Base-by-base conservation (phyloP, 2,329 filamentous ascomycete genomes). In the Dactylellina parvicollis region DNA sequence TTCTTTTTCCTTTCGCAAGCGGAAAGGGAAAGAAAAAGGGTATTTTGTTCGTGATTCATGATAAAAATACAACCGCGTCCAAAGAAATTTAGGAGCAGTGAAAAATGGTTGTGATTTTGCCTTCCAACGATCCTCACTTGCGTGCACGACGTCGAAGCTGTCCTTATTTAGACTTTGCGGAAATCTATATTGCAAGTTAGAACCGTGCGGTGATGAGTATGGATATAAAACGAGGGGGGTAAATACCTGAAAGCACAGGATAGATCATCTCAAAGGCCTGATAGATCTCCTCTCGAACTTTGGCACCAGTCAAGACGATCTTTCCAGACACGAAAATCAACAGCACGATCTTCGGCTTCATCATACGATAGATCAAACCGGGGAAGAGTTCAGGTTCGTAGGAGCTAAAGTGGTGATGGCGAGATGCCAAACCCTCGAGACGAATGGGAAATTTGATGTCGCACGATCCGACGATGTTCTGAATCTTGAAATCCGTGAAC, bases 401-500 rank as follows among this genome's bases (percentile, higher is more conserved):
- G 67, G 93, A 97, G 83, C 92, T 96, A 88, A 98, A 99, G 84
- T 96, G 96, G 86, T 98, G 94, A 86, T 99, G 95, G 83, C 93
- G 92, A 77, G 90, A 95, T 14, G 95, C 95, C 80, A 99, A 85
- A 83, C 95, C 95, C 82, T 98, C 95, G 70, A 99, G 86, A 77
- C 95, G 92, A 78, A 99, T 97, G 60, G 95, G 95, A 84, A 99
- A 99, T 86, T 97, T 97, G 86, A 99, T 97, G 81, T 99, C 95
- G 82, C 94, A 98, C 73, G 92, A 96, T 76, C 95, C 95, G 77
- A 99, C 95, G 76, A 99, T 98, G 83, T 99, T 99, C 85, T 97
- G 93, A 79, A 99, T 99, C 87, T 98, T 99, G 85, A 99, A 99
- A 82, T 99, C 95, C 77, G 93, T 97, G 83, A 99, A 98, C 87